A percentile compares a stretch with the other conserved stretches of the same genome.
Evolutionary conservation across 768 basidiomycete species (phyloP).

Genomic region (Xerocomellus intermedius): DNA sequence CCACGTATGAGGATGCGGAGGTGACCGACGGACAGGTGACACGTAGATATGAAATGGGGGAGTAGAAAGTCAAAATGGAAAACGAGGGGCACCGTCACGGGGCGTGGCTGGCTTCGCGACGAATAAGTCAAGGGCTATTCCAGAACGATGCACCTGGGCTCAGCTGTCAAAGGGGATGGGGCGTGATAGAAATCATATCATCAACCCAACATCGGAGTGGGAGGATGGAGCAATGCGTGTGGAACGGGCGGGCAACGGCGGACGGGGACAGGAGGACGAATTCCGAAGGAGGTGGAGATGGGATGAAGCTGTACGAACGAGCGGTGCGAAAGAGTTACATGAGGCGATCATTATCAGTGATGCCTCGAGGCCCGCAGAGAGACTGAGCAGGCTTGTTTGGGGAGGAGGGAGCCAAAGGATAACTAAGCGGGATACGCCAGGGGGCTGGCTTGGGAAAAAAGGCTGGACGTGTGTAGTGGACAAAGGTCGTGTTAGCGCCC

Average conservation of each 20-base stretch:
- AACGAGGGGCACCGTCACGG: not conserved
- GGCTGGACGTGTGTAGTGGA: not conserved
- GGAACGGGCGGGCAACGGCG: not conserved
- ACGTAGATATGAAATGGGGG: not conserved
- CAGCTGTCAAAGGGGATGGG: not conserved
- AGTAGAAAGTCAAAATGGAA: not conserved
- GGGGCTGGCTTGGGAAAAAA: conserved; percentile 9
- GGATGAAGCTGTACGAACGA: not conserved
- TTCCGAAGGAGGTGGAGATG: conserved; percentile 3
- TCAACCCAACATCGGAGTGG: too few relatives aligned
- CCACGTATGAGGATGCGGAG: not conserved
- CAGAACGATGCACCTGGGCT: not conserved
- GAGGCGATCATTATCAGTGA: conserved; percentile 28
- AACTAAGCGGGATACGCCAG: not conserved
- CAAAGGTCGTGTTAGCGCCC: not conserved
- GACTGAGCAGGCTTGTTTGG: conserved; percentile 10
- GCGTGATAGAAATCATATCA: conserved; percentile 1
- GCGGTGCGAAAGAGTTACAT: conserved; percentile 7
- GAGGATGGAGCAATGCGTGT: too few relatives aligned
- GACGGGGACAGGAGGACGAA: not conserved
- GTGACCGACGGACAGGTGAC: not conserved
- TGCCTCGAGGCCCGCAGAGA: conserved; percentile 26
- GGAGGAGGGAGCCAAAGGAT: conserved; percentile 11
- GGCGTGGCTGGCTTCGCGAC: not conserved
- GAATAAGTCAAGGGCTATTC: conserved; percentile 2